Evolutionary conservation across 495 filamentous ascomycete species (phyloP), one percentile per base, ranked within the genome.

Genomic region (Penicillium flavigenum): DNA sequence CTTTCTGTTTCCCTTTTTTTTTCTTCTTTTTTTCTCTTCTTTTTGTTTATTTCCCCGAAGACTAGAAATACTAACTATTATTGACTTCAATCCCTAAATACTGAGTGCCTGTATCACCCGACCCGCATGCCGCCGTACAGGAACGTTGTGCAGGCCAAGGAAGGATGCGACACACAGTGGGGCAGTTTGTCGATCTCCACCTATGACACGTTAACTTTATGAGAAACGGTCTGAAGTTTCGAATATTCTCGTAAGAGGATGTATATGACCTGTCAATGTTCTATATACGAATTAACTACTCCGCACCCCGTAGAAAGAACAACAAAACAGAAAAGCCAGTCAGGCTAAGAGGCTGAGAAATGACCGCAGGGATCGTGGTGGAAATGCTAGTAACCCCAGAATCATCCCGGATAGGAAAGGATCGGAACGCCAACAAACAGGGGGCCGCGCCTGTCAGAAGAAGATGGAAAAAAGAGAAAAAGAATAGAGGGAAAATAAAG

Each of bases 181-280:
- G 51, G 61, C 51, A 59, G 63, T 61, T 52, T 71, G 72, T 59
- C 64, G 71, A 73, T 75, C 64, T 26, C 54, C 47, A 51, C 49
- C 44, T 42, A 47, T 54, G 49, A 32, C 53, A 56, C 50, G 17
- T 42, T 29, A 17, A 29, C 46, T 39, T 39, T 39, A 39, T 9
- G 36, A 6, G 36, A 47, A 47, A 29, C 47, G 34, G 50, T 45
- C 54, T 60, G 46, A 55, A 61, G 54, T 12, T 56, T 58, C 32
- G 44, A 56, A 51, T 39, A 50, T 46, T 57, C 43, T 43, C 53
- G n/a, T 12, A 34, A 34, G 3, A 34, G 11, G 31, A 32, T 11
- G 31, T 32, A 27, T 27, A 27, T 27, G 26, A 29, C 27, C 5
- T 29, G 7, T 29, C 27, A 29, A 29, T 29, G 27, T 29, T 29